Percentiles rank a stretch among this genome's conserved stretches.
Evolutionary conservation across 192 early-diverging fungal genomes (phyloP).

Genomic region (Coemansia sp.): DNA sequence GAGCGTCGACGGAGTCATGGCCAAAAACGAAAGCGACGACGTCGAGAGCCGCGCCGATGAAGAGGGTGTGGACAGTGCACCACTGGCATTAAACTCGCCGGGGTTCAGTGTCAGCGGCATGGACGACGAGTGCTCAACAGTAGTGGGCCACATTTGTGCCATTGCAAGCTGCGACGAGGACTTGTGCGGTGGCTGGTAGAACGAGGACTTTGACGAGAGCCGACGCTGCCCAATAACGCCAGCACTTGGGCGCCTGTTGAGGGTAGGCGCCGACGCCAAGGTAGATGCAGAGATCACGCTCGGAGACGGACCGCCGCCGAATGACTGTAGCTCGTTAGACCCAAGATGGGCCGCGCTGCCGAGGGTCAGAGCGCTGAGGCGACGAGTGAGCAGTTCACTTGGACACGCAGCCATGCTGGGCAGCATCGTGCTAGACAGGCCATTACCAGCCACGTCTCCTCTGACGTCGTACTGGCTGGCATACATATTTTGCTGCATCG

Average conservation of each 20-base stretch:
- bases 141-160: conserved; percentile 39
- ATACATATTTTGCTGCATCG: conserved; percentile 18
- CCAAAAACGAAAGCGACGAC: conserved; percentile 46
- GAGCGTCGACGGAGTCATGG: conserved; percentile 27
- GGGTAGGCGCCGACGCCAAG: conserved; percentile 9
- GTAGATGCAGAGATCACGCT: conserved; percentile 3
- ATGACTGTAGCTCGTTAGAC: not conserved
- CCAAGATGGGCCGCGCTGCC: conserved; percentile 8
- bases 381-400: conserved; percentile 50
- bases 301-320: conserved; percentile 7
- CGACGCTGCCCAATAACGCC: conserved; percentile 58
- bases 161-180: conserved; percentile 49
- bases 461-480: conserved; percentile 17
- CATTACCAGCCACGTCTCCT: not conserved
- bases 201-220: conserved; percentile 50
- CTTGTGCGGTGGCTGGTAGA: conserved; percentile 42
- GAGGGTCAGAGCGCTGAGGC: conserved; percentile 47
- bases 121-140: conserved; percentile 10
- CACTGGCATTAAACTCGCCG: not conserved
- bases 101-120: not conserved
- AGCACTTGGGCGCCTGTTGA: conserved; percentile 50
- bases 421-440: conserved; percentile 19
- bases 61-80: conserved; percentile 46
- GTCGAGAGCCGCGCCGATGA: conserved; percentile 48
- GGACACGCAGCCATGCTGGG: conserved; percentile 31